These are phyloP conservation scores for Cornus suecica DNA, from an alignment of 148 eudicot genomes.

Conservation along the genomic window DNA sequence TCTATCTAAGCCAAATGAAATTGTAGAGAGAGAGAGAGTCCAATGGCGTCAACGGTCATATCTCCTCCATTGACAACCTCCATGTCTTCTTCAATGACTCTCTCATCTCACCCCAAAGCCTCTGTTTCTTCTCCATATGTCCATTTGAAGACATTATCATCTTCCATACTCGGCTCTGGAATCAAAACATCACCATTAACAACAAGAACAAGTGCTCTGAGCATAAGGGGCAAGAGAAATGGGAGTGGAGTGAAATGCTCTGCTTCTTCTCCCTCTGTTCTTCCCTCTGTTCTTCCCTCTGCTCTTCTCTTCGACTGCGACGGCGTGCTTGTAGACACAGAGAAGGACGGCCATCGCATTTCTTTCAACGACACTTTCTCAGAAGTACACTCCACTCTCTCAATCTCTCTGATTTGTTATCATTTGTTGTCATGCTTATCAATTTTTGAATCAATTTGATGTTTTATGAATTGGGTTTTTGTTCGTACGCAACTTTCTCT, in stretches of 20 bases:
- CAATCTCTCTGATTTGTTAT: too few relatives aligned
- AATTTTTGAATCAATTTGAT: too few relatives aligned
- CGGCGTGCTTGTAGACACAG: constrained; percentile 96
- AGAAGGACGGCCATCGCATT: constrained; percentile 90
- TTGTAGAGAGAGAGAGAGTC: neutral
- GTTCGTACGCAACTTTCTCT: too few relatives aligned
- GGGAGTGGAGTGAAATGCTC: constrained; percentile 27
- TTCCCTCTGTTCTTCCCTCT: constrained; percentile 53
- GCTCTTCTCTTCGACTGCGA: constrained; percentile 96
- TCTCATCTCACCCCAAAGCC: constrained; percentile 13
- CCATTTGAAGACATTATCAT: constrained; percentile 17
- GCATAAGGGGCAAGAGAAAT: neutral
- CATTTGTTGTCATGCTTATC: too few relatives aligned
- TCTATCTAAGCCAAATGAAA: neutral
- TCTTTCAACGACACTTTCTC: constrained; percentile 92
- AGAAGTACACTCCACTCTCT: constrained; percentile 44
- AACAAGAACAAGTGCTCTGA: neutral
- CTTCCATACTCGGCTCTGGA: constrained; percentile 22
- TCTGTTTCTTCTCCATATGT: constrained; percentile 1
- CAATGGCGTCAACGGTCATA: constrained; percentile 41
- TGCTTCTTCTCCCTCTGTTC: constrained; percentile 36
- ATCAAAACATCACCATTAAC: constrained; percentile 1
- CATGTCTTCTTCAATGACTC: constrained; percentile 14
- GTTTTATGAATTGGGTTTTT: too few relatives aligned
- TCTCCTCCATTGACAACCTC: constrained; percentile 26